These are phyloP conservation scores for Botrytis aclada DNA, from an alignment of 2,329 filamentous ascomycete species.

Conservation along the genomic window DNA sequence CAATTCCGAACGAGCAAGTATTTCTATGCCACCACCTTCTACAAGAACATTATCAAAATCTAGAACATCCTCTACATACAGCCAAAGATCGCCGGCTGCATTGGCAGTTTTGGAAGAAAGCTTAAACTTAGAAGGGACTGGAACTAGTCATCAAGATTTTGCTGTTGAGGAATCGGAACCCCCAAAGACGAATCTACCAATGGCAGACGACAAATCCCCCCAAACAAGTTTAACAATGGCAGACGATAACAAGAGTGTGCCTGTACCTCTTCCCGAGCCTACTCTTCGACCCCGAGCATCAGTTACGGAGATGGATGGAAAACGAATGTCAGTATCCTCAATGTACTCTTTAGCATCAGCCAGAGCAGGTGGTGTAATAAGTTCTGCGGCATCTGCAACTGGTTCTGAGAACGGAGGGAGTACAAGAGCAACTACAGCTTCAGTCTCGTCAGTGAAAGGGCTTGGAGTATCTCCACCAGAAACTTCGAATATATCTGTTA, in stretches of 20 bases:
- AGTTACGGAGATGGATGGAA: constrained; percentile 52
- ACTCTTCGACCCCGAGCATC: constrained; percentile 47
- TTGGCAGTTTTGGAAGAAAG: constrained; percentile 36
- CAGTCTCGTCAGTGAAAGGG: constrained; percentile 26
- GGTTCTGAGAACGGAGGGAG: constrained; percentile 48
- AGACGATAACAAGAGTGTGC: constrained; percentile 28
- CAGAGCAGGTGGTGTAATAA: constrained; percentile 44
- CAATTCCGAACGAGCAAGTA: constrained; percentile 57
- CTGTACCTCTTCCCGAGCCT: constrained; percentile 46
- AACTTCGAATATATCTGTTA: constrained; percentile 51
- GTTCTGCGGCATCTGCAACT: constrained; percentile 51
- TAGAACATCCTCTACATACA: constrained; percentile 35
- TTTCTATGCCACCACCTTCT: constrained; percentile 62
- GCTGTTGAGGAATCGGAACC: constrained; percentile 50
- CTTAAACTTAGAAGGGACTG: constrained; percentile 27
- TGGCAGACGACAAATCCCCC: constrained; percentile 38
- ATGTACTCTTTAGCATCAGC: constrained; percentile 66
- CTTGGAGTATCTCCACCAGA: constrained; percentile 45
- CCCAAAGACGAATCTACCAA: constrained; percentile 44
- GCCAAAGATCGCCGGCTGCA: constrained; percentile 43
- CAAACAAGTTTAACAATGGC: constrained; percentile 41
- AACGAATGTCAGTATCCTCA: constrained; percentile 71
- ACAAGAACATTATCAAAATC: constrained; percentile 42
- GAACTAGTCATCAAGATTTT: constrained; percentile 41
- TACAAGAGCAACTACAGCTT: constrained; percentile 28